These are phyloP conservation scores for Neurospora sp. DNA, from an alignment of 495 filamentous ascomycete genomes.

Conservation along the genomic window DNA sequence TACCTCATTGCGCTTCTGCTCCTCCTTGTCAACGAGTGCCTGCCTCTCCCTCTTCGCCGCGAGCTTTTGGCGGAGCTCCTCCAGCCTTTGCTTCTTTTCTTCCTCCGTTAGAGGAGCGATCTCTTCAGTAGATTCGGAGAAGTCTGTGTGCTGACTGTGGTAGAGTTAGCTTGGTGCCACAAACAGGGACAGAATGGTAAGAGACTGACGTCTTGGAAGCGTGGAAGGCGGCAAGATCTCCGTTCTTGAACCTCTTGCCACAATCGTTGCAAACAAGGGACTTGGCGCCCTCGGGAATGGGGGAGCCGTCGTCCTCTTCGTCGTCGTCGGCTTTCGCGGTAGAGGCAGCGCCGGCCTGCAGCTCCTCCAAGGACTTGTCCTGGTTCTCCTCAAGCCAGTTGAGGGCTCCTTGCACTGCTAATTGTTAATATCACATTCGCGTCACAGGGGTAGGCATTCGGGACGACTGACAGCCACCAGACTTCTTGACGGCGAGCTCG, in stretches of 20 bases:
- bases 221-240: slow-evolving; percentile 78
- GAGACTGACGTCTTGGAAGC: slow-evolving; percentile 64
- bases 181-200: neutral
- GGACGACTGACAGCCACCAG: slow-evolving; percentile 55
- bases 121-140: slow-evolving; percentile 86
- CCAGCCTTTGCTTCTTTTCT: slow-evolving; percentile 71
- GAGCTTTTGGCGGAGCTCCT: slow-evolving; percentile 61
- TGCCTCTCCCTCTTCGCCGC: slow-evolving; percentile 64
- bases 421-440: slow-evolving; percentile 3
- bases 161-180: slow-evolving; percentile 2
- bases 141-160: slow-evolving; percentile 70
- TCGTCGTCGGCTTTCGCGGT: slow-evolving; percentile 12
- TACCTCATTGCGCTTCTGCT: slow-evolving; percentile 85
- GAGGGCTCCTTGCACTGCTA: slow-evolving; percentile 72
- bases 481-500: slow-evolving; percentile 70
- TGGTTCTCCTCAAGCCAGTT: slow-evolving; percentile 91
- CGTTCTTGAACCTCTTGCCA: slow-evolving; percentile 76
- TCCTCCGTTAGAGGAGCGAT: slow-evolving; percentile 85
- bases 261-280: slow-evolving; percentile 78
- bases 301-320: slow-evolving; percentile 41
- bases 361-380: slow-evolving; percentile 70
- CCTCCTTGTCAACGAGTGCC: slow-evolving; percentile 65
- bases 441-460: neutral
- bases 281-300: slow-evolving; percentile 41
- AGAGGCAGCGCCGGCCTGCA: slow-evolving; percentile 38